Conservation (phyloP, 2,329 filamentous ascomycete genomes). For the Fusarium sp. region DNA sequence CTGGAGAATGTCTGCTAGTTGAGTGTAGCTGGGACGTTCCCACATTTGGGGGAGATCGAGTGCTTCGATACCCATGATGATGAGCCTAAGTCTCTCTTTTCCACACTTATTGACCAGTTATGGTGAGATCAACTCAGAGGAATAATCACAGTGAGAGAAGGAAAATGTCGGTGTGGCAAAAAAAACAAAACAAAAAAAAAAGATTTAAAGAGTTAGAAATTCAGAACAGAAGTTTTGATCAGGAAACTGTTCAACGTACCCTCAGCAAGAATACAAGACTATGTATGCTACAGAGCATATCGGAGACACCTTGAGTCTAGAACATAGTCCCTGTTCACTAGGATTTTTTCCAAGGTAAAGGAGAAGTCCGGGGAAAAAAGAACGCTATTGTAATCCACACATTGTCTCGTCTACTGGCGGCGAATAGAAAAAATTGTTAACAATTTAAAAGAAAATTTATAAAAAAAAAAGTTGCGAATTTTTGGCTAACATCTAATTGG, state of each 20-base stretch:
- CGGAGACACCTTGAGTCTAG: slow-evolving; percentile 14
- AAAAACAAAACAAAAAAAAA: not conserved
- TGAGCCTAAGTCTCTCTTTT: not conserved
- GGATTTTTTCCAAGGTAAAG: not conserved
- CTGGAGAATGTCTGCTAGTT: slow-evolving; percentile 72
- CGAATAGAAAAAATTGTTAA: slow-evolving; percentile 11
- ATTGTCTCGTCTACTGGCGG: slow-evolving; percentile 7
- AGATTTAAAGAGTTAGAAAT: not conserved
- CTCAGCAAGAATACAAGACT: slow-evolving; percentile 24
- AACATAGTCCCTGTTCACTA: slow-evolving; percentile 17
- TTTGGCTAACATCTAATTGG: slow-evolving; percentile 27
- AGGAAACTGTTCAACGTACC: not conserved
- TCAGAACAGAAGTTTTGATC: not conserved
- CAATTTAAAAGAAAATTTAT: no score
- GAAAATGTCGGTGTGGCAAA: slow-evolving; percentile 21
- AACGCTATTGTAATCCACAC: slow-evolving; percentile 13
- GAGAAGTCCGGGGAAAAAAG: slow-evolving; percentile 16
- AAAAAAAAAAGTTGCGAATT: slow-evolving; percentile 4
- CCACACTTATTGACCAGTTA: not conserved
- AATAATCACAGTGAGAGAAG: not conserved
- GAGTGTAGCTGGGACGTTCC: slow-evolving; percentile 73
- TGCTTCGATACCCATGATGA: slow-evolving; percentile 46
- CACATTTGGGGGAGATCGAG: slow-evolving; percentile 84
- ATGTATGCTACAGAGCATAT: slow-evolving; percentile 17
- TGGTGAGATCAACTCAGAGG: not conserved